phyloP scores from a whole-genome alignment of 768 basidiomycete genomes.

The Lactarius hengduanensis region DNA sequence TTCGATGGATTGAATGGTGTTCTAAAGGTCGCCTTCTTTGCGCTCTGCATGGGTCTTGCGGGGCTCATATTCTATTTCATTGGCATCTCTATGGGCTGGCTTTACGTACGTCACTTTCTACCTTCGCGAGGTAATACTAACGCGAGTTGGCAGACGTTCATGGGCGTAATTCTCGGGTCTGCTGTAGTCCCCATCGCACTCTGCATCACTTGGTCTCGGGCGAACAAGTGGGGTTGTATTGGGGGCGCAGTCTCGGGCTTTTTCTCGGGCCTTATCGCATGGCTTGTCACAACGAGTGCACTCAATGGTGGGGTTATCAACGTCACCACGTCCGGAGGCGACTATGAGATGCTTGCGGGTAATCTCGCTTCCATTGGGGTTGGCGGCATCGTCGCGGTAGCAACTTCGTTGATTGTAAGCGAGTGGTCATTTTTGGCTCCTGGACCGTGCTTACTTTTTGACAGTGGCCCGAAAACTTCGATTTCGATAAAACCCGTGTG shows the following conservation, averaged over 20 bases:
- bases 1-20: neutral
- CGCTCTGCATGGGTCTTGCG: conserved; percentile 76
- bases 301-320: conserved; percentile 71
- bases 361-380: conserved; percentile 84
- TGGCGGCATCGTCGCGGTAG: conserved; percentile 72
- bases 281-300: conserved; percentile 78
- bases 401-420: conserved; percentile 60
- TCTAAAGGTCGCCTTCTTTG: conserved; percentile 61
- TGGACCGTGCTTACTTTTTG: neutral
- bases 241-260: conserved; percentile 72
- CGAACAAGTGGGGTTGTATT: conserved; percentile 84
- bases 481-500: conserved; percentile 75
- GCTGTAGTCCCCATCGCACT: conserved; percentile 87
- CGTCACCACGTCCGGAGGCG: conserved; percentile 46
- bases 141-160: conserved; percentile 59
- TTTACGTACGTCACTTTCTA: conserved; percentile 61
- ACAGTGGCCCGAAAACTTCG: conserved; percentile 78
- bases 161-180: conserved; percentile 84
- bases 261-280: conserved; percentile 66
- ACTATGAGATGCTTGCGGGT: conserved; percentile 80
- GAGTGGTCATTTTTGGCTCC: neutral
- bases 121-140: neutral
- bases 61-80: conserved; percentile 88
- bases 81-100: conserved; percentile 91
- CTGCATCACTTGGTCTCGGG: conserved; percentile 80